phyloP scores from a whole-genome alignment of 495 filamentous ascomycete species.

The Neurospora sp. region DNA sequence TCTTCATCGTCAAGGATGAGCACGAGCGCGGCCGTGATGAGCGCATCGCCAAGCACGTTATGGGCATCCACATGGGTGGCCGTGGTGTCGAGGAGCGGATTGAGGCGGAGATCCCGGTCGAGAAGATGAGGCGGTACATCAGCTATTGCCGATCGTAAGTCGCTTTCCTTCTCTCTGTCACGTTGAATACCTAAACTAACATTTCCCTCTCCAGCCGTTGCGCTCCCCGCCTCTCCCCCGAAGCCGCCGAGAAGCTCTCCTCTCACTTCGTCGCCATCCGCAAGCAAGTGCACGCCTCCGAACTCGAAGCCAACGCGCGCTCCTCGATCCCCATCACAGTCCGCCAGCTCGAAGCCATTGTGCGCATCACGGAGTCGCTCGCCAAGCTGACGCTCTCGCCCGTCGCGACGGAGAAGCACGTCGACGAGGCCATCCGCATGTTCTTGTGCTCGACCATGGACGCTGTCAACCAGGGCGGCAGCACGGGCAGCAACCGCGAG shows the following conservation, averaged over 20 bases:
- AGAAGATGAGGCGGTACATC: conserved; percentile 97
- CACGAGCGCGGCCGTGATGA: conserved; percentile 87
- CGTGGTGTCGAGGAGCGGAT: conserved; percentile 73
- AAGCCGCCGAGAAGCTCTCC: conserved; percentile 92
- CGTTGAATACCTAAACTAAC: conserved; percentile 21
- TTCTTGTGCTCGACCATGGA: conserved; percentile 99
- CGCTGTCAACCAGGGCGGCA: conserved; percentile 71
- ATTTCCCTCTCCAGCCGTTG: conserved; percentile 50
- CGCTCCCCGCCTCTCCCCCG: conserved; percentile 82
- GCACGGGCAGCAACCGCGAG: conserved; percentile 70
- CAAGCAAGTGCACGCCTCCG: conserved; percentile 83
- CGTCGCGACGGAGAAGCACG: conserved; percentile 79
- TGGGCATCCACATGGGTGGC: conserved; percentile 94
- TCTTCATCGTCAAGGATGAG: conserved; percentile 96
- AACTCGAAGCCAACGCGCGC: conserved; percentile 75
- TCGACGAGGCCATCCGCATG: conserved; percentile 94
- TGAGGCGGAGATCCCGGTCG: conserved; percentile 79
- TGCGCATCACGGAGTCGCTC: conserved; percentile 92
- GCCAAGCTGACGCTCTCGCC: conserved; percentile 82
- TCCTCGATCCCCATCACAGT: conserved; percentile 96
- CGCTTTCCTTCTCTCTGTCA: background rate
- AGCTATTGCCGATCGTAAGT: conserved; percentile 92
- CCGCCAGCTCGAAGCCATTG: conserved; percentile 91
- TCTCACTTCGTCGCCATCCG: conserved; percentile 96
- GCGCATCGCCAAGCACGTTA: conserved; percentile 90